phyloP scores from a whole-genome alignment of 192 early-diverging fungal species.

The Dimargaris xerosporica region DNA sequence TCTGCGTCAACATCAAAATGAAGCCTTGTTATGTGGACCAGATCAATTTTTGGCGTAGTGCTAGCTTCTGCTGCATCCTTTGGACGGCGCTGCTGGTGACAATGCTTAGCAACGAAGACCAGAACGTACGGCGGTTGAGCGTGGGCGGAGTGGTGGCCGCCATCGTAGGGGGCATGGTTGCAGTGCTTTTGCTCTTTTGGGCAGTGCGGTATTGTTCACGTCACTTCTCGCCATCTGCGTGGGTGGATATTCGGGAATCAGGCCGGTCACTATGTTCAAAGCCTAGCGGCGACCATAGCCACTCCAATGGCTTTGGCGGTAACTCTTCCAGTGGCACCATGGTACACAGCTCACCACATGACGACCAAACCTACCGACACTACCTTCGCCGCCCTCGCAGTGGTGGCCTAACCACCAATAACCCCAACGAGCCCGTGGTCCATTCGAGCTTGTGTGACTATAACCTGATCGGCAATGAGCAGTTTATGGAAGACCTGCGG shows the following conservation, averaged over 20 bases:
- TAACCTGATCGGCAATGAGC: neutral
- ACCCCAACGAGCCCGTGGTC: neutral
- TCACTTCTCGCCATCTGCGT: neutral
- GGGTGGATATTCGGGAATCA: conserved; percentile 7
- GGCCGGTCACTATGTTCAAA: no score
- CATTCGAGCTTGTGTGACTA: neutral
- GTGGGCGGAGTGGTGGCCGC: conserved; percentile 23
- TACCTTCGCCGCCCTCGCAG: neutral
- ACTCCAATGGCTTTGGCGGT: no score
- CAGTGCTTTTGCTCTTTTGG: conserved; percentile 41
- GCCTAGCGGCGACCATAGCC: neutral
- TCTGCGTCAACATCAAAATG: conserved; percentile 54
- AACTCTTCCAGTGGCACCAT: no score
- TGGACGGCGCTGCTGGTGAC: conserved; percentile 53
- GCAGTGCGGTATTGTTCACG: conserved; percentile 11
- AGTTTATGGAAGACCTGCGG: neutral
- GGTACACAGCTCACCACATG: no score
- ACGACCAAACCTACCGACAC: neutral
- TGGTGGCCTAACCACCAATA: neutral
- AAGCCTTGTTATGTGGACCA: conserved; percentile 57
- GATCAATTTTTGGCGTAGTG: conserved; percentile 58
- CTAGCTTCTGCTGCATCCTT: conserved; percentile 44
- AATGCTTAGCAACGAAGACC: conserved; percentile 38
- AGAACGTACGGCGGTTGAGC: conserved; percentile 19
- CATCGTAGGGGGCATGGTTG: conserved; percentile 38